phyloP scores from a whole-genome alignment of 2,329 filamentous ascomycete genomes.

The Zymoseptoria pseudotritici region DNA sequence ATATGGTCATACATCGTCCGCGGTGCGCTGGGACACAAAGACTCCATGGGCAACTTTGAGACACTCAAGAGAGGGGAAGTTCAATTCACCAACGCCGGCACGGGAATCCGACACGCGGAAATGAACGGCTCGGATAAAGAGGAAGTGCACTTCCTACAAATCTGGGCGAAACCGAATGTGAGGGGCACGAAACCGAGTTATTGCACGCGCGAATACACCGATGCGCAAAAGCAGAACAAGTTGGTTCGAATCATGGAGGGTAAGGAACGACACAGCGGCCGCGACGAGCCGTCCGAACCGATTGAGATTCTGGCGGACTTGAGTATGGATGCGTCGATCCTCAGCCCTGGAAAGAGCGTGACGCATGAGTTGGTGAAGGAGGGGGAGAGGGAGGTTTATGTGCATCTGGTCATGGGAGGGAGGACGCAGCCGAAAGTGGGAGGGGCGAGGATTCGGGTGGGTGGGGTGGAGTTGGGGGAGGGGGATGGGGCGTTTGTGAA shows the following conservation, averaged over 20 bases:
- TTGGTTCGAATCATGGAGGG: constrained; percentile 73
- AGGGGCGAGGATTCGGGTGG: constrained; percentile 61
- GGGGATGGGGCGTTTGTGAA: constrained; percentile 77
- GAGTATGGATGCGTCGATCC: constrained; percentile 71
- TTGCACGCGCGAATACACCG: constrained; percentile 64
- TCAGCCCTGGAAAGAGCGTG: constrained; percentile 58
- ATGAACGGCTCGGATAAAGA: constrained; percentile 66
- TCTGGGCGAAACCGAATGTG: constrained; percentile 78
- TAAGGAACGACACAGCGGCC: constrained; percentile 55
- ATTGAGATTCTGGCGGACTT: constrained; percentile 83
- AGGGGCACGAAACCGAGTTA: constrained; percentile 65
- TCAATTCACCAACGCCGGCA: constrained; percentile 85
- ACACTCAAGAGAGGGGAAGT: constrained; percentile 76
- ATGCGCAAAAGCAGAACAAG: constrained; percentile 62
- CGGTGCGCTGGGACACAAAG: constrained; percentile 79
- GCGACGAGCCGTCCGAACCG: constrained; percentile 59
- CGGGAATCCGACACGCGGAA: constrained; percentile 71
- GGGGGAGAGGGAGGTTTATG: constrained; percentile 62
- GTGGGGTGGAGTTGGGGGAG: constrained; percentile 62
- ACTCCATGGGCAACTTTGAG: constrained; percentile 65
- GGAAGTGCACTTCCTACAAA: constrained; percentile 78
- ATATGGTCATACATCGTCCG: constrained; percentile 85
- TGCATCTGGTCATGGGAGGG: constrained; percentile 67
- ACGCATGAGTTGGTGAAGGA: constrained; percentile 64
- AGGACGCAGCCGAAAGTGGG: constrained; percentile 54